Evolutionary conservation across 176 grass and related monocot genomes (phyloP), one percentile per base, ranked within the genome.

Genomic region (Secale cereale): DNA sequence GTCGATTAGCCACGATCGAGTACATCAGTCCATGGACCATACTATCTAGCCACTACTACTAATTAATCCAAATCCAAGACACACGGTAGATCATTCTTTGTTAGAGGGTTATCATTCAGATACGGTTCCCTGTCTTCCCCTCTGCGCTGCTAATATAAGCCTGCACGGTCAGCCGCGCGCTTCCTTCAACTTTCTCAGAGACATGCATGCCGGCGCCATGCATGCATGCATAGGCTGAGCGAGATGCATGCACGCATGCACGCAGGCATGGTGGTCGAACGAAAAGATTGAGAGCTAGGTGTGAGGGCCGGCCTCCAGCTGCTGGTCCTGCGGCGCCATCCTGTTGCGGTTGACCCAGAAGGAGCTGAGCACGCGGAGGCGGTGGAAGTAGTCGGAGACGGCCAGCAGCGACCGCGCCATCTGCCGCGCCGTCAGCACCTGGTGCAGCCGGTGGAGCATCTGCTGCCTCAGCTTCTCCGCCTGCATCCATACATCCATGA

Each of bases 391-490:
- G 72, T 95, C 93, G 23, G 88, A 70, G 61, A 95, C 69, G 69
- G 88, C 90, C 13, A 95, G 85, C 76, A 95, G 88, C 81, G 90
- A 95, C 29, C 85, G 82, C 30, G 90, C 93, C 86, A 92, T 90
- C 85, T 95, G 93, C 77, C 85, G 63, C 46, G 88, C 80, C 71
- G 93, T 92, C 82, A 95, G 82, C 46, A 95, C 45, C 82, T 95
- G 93, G 80, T 90, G 83, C 68, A 95, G 90, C 70, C 82, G 83
- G 43, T 90, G 88, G 25, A 95, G 90, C 10, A 83, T 95, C 83
- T 92, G 90, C 20, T 90, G 85, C 73, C 93, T 88, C 52, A 95
- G 86, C 86, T 83, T 95, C 61, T 95, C 93, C 8, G 93, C 93
- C 93, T 95, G 90, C 59, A 78, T 10, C 7, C 20, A 35, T 23